A percentile compares a stretch with the other conserved stretches of the same genome.
These are phyloP conservation scores for Rhododendron ovatum DNA, from an alignment of 148 eudicot species.

Conservation along the genomic window DNA sequence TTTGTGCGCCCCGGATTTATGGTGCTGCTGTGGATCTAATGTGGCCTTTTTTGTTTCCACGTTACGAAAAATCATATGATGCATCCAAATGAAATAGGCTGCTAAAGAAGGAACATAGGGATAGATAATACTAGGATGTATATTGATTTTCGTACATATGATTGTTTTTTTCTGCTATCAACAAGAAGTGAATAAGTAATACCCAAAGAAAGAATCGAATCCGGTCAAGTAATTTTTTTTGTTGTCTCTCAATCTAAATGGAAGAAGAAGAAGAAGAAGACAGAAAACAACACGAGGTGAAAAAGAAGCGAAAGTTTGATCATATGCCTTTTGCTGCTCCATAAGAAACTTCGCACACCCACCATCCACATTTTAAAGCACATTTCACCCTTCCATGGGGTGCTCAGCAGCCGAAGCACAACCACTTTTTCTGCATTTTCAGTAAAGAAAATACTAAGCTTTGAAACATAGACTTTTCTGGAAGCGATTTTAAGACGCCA, in stretches of 20 bases:
- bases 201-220: neutral
- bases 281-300: neutral
- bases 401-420: slow-evolving; percentile 8
- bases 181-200: neutral
- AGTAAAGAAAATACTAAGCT: neutral
- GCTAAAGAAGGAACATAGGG: neutral
- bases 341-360: neutral
- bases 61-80: neutral
- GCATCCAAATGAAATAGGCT: neutral
- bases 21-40: neutral
- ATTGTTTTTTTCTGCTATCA: neutral
- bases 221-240: neutral
- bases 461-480: neutral
- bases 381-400: neutral
- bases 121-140: neutral
- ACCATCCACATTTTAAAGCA: neutral
- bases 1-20: neutral
- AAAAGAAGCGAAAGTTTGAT: neutral
- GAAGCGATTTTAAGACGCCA: neutral
- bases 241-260: neutral
- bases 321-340: neutral
- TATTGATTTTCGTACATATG: too few species aligned
- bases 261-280: neutral
- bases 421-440: slow-evolving; percentile 18
- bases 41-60: neutral